Evolutionary conservation across 2,329 filamentous ascomycete genomes (phyloP), one percentile per base, ranked within the genome.

Genomic region (Apiospora malaysiana): DNA sequence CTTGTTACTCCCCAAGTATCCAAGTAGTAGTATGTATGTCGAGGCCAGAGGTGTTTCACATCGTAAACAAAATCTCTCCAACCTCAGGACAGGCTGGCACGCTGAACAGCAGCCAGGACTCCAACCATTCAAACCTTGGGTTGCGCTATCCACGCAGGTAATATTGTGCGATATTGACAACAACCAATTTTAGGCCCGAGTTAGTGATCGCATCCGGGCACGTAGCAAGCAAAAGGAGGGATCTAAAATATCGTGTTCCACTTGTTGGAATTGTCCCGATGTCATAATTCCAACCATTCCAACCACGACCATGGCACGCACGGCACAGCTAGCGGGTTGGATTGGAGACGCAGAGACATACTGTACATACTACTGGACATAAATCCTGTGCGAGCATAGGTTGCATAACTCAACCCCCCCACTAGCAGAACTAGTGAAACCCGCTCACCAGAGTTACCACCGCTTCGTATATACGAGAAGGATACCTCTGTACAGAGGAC

Each of bases 21-120:
- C n/a, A n/a, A n/a, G n/a, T n/a, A n/a, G n/a, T n/a, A n/a, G n/a
- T n/a, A n/a, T n/a, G n/a, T n/a, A 12, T 23, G 56, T 40, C 32
- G 21, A 40, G 56, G 27, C 32, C 32, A n/a, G 21, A 63, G 18
- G 32, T 40, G 56, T 63, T 63, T 63, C 56, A 63, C 18, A 9
- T 63, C 56, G 56, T 63, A 40, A 40, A 63, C 56, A 63, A 63
- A 63, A 63, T n/a, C 56, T 40, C 32, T 32, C 56, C 27, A 63
- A 59, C 18, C 27, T 59, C 51, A 59, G 51, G 27, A 59, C 51
- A n/a, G n/a, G n/a, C n/a, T n/a, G n/a, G n/a, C n/a, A n/a, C n/a
- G n/a, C n/a, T n/a, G n/a, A n/a, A n/a, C n/a, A n/a, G n/a, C n/a
- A 37, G n/a, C 8, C 18, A n/a, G 49, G 49, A 56, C 49, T 9